Evolutionary conservation across 2,329 filamentous ascomycete species (phyloP), one percentile per base, ranked within the genome.

Genomic region (Dothiorella sarmentorum): DNA sequence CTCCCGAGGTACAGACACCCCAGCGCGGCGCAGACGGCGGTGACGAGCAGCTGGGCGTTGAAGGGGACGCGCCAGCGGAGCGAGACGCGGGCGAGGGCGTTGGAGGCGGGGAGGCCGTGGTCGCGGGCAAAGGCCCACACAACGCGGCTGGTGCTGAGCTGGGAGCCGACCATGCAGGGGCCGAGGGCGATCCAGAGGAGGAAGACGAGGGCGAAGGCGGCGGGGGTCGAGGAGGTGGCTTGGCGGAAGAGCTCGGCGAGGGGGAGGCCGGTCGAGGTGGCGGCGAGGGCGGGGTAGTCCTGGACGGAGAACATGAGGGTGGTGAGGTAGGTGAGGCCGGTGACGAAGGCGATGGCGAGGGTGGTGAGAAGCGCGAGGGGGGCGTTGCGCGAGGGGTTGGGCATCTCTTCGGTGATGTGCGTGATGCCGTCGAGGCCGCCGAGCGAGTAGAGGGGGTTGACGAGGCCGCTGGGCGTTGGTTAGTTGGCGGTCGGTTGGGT

Each of bases 261-360:
- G 0, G 78, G 78, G 6, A 79, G 70, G 1, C 73, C 73, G 6
- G 76, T 79, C 6, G 69, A 57, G 0, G 61, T 70, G n/a, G 62
- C 62, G 56, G 75, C 70, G 0, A 83, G 70, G 1, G 71, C 72
- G 38, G 71, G 65, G 51, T 79, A 79, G 63, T 81, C 75, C 44
- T 78, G 76, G 45, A 81, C 76, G 1, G 74, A 78, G 63, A 80
- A 82, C 73, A 82, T 81, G 51, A 83, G 75, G 7, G 73, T 71
- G 26, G 82, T 72, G 2, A 80, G 70, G 63, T 80, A 82, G n/a
- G 74, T 71, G 11, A 81, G 64, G 3, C 77, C 76, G 0, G 80
- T 82, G 45, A 73, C 65, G 56, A 82, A 81, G 5, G 78, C 80
- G 51, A 82, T 81, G 7, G 61, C 67, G 13, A 82, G 71, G 0